A percentile compares a stretch with the other conserved stretches of the same genome.
phyloP scores from a whole-genome alignment of 2,329 filamentous ascomycete species.

The Aureobasidium namibiae region DNA sequence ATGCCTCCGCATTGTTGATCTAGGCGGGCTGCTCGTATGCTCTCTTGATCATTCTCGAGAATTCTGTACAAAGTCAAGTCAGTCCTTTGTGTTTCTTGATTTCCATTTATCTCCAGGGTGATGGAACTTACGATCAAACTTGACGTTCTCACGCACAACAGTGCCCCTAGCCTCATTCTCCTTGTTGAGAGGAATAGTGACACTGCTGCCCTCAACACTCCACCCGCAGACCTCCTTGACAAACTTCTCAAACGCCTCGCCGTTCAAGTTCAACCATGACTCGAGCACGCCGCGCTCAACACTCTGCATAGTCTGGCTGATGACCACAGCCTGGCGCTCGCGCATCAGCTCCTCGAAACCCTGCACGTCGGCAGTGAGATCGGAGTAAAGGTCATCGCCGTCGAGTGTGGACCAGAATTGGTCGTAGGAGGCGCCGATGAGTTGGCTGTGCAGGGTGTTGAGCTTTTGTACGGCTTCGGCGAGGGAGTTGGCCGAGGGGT shows the following conservation, averaged over 20 bases:
- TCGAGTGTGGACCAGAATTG: conserved; percentile 91
- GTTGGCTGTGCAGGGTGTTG: conserved; percentile 71
- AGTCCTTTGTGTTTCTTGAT: background rate
- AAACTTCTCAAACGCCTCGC: conserved; percentile 42
- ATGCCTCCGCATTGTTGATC: background rate
- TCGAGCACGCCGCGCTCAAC: conserved; percentile 46
- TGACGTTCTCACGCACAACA: conserved; percentile 91
- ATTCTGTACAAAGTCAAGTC: conserved; percentile 50
- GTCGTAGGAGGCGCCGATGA: conserved; percentile 83
- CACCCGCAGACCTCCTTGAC: conserved; percentile 61
- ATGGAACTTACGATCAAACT: conserved; percentile 64
- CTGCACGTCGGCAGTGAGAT: conserved; percentile 85
- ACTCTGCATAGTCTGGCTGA: conserved; percentile 78
- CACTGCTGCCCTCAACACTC: conserved; percentile 59
- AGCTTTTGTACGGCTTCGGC: conserved; percentile 89
- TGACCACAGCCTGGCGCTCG: conserved; percentile 77
- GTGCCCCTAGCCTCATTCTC: conserved; percentile 97
- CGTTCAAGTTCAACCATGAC: conserved; percentile 40
- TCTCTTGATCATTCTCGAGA: conserved; percentile 68
- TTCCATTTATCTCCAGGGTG: too few species aligned
- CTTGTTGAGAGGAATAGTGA: conserved; percentile 82
- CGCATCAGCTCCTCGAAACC: conserved; percentile 95
- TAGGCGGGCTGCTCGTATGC: conserved; percentile 73
- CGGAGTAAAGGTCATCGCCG: conserved; percentile 89
- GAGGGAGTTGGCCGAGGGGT: conserved; percentile 50